phyloP scores from a whole-genome alignment of 1,139 yeast species.

The Nadsonia commutata region DNA sequence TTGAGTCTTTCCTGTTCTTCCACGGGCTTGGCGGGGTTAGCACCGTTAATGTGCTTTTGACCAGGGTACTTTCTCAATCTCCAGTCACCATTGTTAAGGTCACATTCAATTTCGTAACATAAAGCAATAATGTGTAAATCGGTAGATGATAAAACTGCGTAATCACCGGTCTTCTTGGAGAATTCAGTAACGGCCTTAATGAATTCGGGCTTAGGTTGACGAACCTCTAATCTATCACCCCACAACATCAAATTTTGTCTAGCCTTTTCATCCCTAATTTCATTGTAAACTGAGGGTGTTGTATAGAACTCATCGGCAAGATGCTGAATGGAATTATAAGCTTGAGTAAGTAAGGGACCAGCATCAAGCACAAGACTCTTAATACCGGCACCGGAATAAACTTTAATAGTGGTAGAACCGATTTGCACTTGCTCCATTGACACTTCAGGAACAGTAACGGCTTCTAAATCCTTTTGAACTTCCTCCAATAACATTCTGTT shows the following conservation, averaged over 20 bases:
- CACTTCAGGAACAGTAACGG: background rate
- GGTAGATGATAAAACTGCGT: constrained; percentile 68
- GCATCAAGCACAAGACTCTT: constrained; percentile 68
- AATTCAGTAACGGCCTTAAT: constrained; percentile 57
- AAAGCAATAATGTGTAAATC: constrained; percentile 89
- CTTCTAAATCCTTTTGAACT: background rate
- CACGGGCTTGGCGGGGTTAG: background rate
- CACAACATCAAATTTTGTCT: constrained; percentile 63
- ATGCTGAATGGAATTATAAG: constrained; percentile 59
- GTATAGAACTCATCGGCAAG: constrained; percentile 62
- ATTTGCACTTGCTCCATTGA: background rate
- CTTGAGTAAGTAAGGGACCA: constrained; percentile 80
- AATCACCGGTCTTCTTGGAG: constrained; percentile 86
- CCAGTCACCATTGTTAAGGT: constrained; percentile 52
- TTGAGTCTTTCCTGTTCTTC: background rate
- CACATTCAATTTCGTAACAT: constrained; percentile 74
- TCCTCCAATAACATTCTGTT: background rate
- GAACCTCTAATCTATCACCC: constrained; percentile 39
- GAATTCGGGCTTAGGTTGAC: constrained; percentile 61
- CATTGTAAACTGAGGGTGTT: constrained; percentile 81
- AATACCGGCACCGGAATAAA: constrained; percentile 7
- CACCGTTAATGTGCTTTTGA: constrained; percentile 26
- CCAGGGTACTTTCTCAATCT: constrained; percentile 58
- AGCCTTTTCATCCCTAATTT: constrained; percentile 75
- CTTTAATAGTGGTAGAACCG: background rate